Percentiles rank a stretch among this genome's conserved stretches.
phyloP scores from a whole-genome alignment of 176 grass and related monocot species.

The Eleusine coracana region DNA sequence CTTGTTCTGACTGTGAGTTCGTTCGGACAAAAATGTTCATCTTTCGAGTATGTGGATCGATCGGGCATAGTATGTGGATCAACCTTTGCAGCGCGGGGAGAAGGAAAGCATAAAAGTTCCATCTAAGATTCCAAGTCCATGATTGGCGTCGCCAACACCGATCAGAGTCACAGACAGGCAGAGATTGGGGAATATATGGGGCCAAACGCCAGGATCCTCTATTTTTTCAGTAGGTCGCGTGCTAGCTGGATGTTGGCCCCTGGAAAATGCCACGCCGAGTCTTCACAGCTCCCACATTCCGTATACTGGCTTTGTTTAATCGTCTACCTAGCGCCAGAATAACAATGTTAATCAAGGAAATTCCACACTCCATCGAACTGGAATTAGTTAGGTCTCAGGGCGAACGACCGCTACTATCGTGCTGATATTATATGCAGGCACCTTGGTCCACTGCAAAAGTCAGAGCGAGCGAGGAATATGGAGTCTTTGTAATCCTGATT shows the following conservation, averaged over 20 bases:
- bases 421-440: not conserved
- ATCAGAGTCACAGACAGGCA: constrained; percentile 2
- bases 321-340: not conserved
- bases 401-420: not conserved
- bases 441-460: not conserved
- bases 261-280: constrained; percentile 13
- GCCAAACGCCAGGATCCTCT: constrained; percentile 35
- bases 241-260: constrained; percentile 34
- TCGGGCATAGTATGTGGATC: not conserved
- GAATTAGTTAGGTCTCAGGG: constrained; percentile 1
- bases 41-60: not conserved
- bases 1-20: too few species aligned
- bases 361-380: not conserved
- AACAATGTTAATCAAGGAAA: not conserved
- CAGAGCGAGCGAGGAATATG: not conserved
- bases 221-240: constrained; percentile 29
- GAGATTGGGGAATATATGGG: constrained; percentile 39
- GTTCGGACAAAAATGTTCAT: not conserved
- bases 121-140: constrained; percentile 21
- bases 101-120: not conserved
- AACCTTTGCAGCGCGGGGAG: not conserved
- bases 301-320: not conserved
- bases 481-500: not conserved
- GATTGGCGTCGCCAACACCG: constrained; percentile 13
- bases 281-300: not conserved